These are phyloP conservation scores for Heteromeles arbutifolia DNA, from an alignment of 306 rosid genomes.

Conservation along the genomic window DNA sequence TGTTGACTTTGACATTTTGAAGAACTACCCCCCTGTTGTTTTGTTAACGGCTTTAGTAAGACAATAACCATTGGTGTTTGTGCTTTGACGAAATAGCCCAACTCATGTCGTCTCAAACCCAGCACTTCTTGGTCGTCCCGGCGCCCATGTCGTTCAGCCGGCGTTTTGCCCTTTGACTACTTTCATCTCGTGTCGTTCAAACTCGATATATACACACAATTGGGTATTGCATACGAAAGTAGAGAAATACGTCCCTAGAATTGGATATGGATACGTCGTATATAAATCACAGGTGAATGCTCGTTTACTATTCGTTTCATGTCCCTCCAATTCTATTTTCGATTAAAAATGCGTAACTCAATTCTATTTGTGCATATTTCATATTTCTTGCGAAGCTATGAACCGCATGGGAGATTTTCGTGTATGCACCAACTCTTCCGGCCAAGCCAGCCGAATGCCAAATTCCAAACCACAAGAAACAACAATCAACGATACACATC, in stretches of 20 bases:
- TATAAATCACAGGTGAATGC: too few species aligned
- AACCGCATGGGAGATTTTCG: neutral
- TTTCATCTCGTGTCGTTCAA: neutral
- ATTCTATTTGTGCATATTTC: neutral
- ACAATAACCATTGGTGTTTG: neutral
- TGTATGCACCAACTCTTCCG: neutral
- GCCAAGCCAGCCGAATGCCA: neutral
- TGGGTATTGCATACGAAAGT: neutral
- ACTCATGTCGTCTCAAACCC: slow-evolving; percentile 4
- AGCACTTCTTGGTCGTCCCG: neutral
- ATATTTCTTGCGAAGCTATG: neutral
- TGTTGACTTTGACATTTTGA: neutral
- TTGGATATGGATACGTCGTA: too few species aligned
- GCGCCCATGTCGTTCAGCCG: neutral
- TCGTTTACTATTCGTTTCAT: too few species aligned
- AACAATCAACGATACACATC: neutral
- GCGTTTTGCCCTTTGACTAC: neutral
- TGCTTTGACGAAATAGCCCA: slow-evolving; percentile 1
- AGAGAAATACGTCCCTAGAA: too few species aligned
- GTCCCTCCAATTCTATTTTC: too few species aligned
- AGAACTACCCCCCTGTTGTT: neutral
- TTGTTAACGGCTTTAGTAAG: neutral
- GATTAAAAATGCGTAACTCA: too few species aligned
- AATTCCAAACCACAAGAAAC: neutral
- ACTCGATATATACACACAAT: neutral